Base-by-base conservation (phyloP, 2,329 filamentous ascomycete species). In the Arthrobotrys megalospora region DNA sequence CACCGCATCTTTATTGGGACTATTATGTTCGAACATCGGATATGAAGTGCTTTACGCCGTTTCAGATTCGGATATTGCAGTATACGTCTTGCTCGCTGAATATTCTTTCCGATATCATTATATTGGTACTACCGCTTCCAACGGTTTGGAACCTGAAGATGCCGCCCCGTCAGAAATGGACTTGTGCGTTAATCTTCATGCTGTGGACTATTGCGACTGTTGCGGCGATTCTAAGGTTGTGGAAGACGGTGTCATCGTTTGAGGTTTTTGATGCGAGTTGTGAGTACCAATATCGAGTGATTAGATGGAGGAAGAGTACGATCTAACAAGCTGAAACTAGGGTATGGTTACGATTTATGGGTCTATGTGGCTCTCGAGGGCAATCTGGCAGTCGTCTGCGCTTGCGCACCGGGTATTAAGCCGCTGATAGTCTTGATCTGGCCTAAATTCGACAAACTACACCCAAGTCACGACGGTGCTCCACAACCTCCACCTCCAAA, bases 361-460 rank as follows among this genome's bases (percentile, higher is more conserved):
- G 69, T 73, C 14, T 73, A 73, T 16, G 60, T 73, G 5, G 60
- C 69, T 34, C 38, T 73, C 32, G 69, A 73, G 58, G 60, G 48
- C n/a, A 38, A 73, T 14, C 36, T 73, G 14, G 69, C 69, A 6
- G 60, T 73, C 3, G 69, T 73, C 4, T 73, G 69, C 58, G 69
- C 69, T 14, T 73, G 58, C 32, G 69, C 69, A 2, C 69, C 69
- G 11, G 69, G 69, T 7, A 73, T 73, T 48, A 73, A 73, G 11
- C 69, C 69, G 8, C 38, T 73, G n/a, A 38, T 73, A 16, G 60
- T 66, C 14, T 48, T 43, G 24, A 73, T 73, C 11, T 73, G 69
- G 69, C 69, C 69, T 16, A 73, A 65, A 43, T 73, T 73, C 69
- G 69, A 73, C 69, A 73, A 73, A 50, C 19, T 73, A 38, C 47